Evolutionary conservation across 2,329 filamentous ascomycete species (phyloP).

Genomic region (Penicillium sp.): DNA sequence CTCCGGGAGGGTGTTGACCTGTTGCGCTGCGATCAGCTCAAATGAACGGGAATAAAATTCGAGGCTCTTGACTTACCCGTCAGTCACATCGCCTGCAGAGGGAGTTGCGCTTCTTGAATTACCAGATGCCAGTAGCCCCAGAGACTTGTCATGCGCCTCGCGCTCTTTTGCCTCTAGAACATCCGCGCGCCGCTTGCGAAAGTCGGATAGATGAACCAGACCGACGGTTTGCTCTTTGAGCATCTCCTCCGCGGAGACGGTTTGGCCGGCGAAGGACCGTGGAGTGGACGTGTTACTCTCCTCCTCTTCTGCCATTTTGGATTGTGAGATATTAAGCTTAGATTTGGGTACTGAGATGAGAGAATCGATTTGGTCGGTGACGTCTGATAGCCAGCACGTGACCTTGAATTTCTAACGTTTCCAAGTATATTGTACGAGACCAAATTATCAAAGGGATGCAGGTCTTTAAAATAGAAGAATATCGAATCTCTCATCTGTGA

Average conservation of each 20-base stretch:
- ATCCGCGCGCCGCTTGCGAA: conserved; percentile 91
- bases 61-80: conserved; percentile 55
- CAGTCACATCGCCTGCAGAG: conserved; percentile 47
- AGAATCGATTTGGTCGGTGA: conserved; percentile 10
- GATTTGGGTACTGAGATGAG: not conserved
- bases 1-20: conserved; percentile 54
- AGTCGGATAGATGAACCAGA: conserved; percentile 87
- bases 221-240: conserved; percentile 86
- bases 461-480: too few species aligned
- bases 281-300: conserved; percentile 46
- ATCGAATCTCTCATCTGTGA: not conserved
- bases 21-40: conserved; percentile 57
- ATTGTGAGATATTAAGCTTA: conserved; percentile 8
- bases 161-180: conserved; percentile 88
- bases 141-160: conserved; percentile 67
- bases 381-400: conserved; percentile 17
- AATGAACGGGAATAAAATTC: conserved; percentile 4
- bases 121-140: conserved; percentile 45
- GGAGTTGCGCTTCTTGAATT: conserved; percentile 55
- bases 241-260: conserved; percentile 73
- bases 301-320: conserved; percentile 33
- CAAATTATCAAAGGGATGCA: not conserved
- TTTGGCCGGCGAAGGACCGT: conserved; percentile 68
- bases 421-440: too few species aligned
- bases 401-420: not conserved